Evolutionary conservation across 75 land plant genomes (phyloP).

Genomic region (Pseudotsuga menziesii): DNA sequence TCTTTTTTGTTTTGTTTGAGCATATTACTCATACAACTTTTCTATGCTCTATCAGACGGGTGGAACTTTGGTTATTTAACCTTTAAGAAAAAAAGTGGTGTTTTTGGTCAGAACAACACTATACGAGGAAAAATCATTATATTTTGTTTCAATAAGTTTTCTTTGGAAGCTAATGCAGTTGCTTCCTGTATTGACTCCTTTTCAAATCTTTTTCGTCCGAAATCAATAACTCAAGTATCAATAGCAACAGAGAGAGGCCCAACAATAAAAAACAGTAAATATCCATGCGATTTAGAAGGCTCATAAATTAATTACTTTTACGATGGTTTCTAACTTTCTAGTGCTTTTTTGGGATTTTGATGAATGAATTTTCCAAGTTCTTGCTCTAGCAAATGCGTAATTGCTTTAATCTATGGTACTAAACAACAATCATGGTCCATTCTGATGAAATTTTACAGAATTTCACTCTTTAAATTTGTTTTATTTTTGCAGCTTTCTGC

Average conservation of each 20-base stretch:
- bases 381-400: neutral
- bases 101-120: too few relatives aligned
- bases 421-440: too few relatives aligned
- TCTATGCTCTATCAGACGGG: too few relatives aligned
- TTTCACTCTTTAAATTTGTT: too few relatives aligned
- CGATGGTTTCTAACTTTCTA: neutral
- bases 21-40: too few relatives aligned
- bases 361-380: neutral
- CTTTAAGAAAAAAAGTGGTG: too few relatives aligned
- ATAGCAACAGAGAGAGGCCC: neutral
- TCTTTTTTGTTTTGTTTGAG: conserved; percentile 10
- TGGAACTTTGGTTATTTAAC: too few relatives aligned
- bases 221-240: neutral
- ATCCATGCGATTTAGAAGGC: neutral
- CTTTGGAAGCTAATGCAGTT: neutral
- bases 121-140: too few relatives aligned
- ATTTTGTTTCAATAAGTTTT: too few relatives aligned
- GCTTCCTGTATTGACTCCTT: neutral
- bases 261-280: neutral
- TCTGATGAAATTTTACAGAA: too few relatives aligned
- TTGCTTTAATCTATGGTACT: neutral
- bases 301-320: neutral
- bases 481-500: too few relatives aligned
- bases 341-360: neutral
- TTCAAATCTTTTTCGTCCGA: neutral